These are phyloP conservation scores for Botryobasidium botryosum DNA, from an alignment of 768 basidiomycete species.

Conservation along the genomic window DNA sequence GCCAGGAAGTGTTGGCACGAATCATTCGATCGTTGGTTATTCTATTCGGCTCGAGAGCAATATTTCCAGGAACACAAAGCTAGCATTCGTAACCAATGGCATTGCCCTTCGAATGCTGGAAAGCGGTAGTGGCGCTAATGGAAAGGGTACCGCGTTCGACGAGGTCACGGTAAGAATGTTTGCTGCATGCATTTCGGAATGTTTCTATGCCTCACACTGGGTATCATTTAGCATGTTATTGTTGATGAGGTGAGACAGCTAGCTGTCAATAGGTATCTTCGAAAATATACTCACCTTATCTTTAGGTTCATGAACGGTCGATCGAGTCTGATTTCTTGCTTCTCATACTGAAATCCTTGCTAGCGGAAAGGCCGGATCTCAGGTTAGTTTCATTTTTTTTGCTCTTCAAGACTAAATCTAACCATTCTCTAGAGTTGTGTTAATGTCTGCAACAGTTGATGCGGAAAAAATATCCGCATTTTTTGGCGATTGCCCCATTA, in stretches of 20 bases:
- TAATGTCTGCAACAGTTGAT: slow-evolving; percentile 96
- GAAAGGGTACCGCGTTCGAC: slow-evolving; percentile 69
- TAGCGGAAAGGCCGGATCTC: slow-evolving; percentile 62
- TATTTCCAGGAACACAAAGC: slow-evolving; percentile 55
- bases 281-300: not conserved
- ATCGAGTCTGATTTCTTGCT: slow-evolving; percentile 96
- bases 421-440: slow-evolving; percentile 42
- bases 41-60: slow-evolving; percentile 86
- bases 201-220: not conserved
- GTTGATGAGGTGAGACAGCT: slow-evolving; percentile 61
- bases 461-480: slow-evolving; percentile 76
- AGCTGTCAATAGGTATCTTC: not conserved
- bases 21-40: slow-evolving; percentile 75
- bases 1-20: slow-evolving; percentile 57
- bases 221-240: slow-evolving; percentile 56
- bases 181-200: not conserved
- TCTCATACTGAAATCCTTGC: slow-evolving; percentile 74
- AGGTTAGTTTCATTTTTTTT: slow-evolving; percentile 33
- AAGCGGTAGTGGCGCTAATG: slow-evolving; percentile 48
- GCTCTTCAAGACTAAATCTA: not conserved
- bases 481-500: slow-evolving; percentile 65
- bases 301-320: slow-evolving; percentile 80
- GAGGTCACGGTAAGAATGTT: slow-evolving; percentile 64
- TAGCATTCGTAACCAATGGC: slow-evolving; percentile 83
- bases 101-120: slow-evolving; percentile 97